These are phyloP conservation scores for Schoenoplectus tabernaemontani DNA, from an alignment of 202 grass and related monocot genomes.

Conservation along the genomic window DNA sequence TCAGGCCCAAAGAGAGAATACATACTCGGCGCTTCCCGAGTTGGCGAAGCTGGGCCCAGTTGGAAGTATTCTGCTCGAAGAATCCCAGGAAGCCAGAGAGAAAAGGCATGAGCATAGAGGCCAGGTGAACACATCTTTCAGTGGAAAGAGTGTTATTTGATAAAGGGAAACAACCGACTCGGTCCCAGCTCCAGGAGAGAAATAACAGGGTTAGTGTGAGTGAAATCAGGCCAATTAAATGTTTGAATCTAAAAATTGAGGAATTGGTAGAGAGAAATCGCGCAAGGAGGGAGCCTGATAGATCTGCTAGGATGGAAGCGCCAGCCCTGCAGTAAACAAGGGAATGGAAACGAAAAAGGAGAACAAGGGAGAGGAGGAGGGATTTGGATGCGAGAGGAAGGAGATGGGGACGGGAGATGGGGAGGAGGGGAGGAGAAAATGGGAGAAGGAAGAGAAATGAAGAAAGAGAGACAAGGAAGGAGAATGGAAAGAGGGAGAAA, in stretches of 20 bases:
- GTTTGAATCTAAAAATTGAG: slow-evolving; percentile 28
- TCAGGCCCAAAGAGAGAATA: slow-evolving; percentile 44
- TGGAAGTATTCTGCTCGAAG: slow-evolving; percentile 32
- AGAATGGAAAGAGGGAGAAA: slow-evolving; percentile 31
- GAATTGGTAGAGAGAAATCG: slow-evolving; percentile 48
- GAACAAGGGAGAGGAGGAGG: slow-evolving; percentile 41
- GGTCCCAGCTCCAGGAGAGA: slow-evolving; percentile 33
- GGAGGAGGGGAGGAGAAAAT: slow-evolving; percentile 1
- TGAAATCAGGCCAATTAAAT: slow-evolving; percentile 28
- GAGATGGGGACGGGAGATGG: slow-evolving; percentile 27
- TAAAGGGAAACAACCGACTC: slow-evolving; percentile 32
- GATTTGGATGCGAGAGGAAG: slow-evolving; percentile 31
- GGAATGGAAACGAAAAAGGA: slow-evolving; percentile 40
- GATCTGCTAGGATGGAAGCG: slow-evolving; percentile 42
- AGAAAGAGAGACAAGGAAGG: slow-evolving; percentile 27
- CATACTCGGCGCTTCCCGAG: slow-evolving; percentile 39
- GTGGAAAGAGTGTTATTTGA: slow-evolving; percentile 13
- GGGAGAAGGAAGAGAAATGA: slow-evolving; percentile 35
- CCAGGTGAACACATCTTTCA: slow-evolving; percentile 29
- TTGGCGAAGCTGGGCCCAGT: slow-evolving; percentile 32
- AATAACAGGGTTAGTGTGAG: slow-evolving; percentile 25
- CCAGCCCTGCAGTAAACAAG: slow-evolving; percentile 34
- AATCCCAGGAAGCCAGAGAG: slow-evolving; percentile 55
- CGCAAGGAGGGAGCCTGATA: slow-evolving; percentile 41
- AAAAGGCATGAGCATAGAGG: slow-evolving; percentile 50